Evolutionary conservation across 805 yeast genomes (phyloP), one percentile per base, ranked within the genome.

Genomic region (Starmerella bacillaris): DNA sequence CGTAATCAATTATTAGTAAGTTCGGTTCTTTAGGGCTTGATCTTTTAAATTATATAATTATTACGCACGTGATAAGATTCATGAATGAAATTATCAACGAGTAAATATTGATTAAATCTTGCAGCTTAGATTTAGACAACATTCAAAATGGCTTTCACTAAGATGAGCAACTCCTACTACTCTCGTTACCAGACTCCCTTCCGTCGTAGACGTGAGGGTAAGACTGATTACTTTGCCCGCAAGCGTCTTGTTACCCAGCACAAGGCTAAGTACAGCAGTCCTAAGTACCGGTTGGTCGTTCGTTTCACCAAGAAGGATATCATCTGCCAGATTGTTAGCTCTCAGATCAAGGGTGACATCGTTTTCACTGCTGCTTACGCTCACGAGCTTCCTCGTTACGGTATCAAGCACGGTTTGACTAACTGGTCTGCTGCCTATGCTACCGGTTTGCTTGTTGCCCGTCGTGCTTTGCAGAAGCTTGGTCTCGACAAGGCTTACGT

Each of bases 371-470:
- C 96, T 63, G 98, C 98, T 62, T 89, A 89, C 76, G 72, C 98
- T 50, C 96, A 89, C 59, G 98, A 89, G 72, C 76, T 89, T 60
- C 96, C 96, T 71, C 72, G 68, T 61, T 89, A 80, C 74, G 98
- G 98, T 62, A 82, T 89, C 60, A 71, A 70, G 61, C 93, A 80
- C 68, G 98, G 98, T 78, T 75, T 89, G 65, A 86, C 98, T 64
- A 89, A 89, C 92, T 89, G 98, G 98, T 70, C 98, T 46, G 96
- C 98, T 63, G 96, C 94, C 64, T 89, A 89, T 72, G 95, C 96
- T 58, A 78, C 80, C 57, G 98, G 98, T 75, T 72, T 89, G 54
- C 73, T 89, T 63, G 75, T 89, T 61, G 98, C 98, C 68, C 84
- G 98, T 77, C 86, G 98, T 75, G 80, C 93, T 48, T 76, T 89